These are phyloP conservation scores for Tillandsia leiboldiana DNA, from an alignment of 176 grass and related monocot species.

Conservation along the genomic window DNA sequence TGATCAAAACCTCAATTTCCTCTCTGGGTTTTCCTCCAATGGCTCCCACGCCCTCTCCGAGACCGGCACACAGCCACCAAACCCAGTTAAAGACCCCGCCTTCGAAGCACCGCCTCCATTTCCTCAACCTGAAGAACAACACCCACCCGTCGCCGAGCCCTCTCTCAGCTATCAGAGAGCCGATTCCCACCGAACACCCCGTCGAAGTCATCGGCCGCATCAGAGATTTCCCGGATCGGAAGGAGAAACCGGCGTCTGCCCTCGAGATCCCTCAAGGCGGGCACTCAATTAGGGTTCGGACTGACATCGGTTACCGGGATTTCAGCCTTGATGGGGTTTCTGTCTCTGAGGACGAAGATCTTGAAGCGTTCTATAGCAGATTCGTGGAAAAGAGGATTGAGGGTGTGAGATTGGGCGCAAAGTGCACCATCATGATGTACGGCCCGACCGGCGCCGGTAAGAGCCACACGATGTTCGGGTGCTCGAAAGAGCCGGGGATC, in stretches of 20 bases:
- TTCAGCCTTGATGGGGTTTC: slow-evolving; percentile 87
- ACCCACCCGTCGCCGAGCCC: neutral
- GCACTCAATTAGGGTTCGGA: slow-evolving; percentile 51
- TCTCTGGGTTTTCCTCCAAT: slow-evolving; percentile 10
- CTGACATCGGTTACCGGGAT: slow-evolving; percentile 66
- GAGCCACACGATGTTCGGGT: slow-evolving; percentile 93
- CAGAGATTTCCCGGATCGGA: slow-evolving; percentile 37
- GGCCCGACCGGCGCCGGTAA: slow-evolving; percentile 69
- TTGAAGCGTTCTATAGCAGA: slow-evolving; percentile 62
- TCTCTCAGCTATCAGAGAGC: neutral
- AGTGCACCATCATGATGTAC: slow-evolving; percentile 96
- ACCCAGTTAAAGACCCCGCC: slow-evolving; percentile 40
- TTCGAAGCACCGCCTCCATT: slow-evolving; percentile 72
- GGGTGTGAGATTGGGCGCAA: slow-evolving; percentile 63
- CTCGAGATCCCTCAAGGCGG: slow-evolving; percentile 45
- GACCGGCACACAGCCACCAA: slow-evolving; percentile 15
- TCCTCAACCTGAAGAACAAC: slow-evolving; percentile 36
- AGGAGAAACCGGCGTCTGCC: slow-evolving; percentile 13
- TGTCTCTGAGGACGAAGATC: slow-evolving; percentile 55
- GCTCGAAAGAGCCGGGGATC: slow-evolving; percentile 55
- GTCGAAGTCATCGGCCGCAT: slow-evolving; percentile 84
- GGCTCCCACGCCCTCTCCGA: slow-evolving; percentile 45
- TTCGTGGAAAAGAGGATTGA: slow-evolving; percentile 61
- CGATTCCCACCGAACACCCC: slow-evolving; percentile 61
- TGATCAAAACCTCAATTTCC: slow-evolving; percentile 3